Conservation (phyloP, 495 filamentous ascomycete species). For the Podospora appendiculata region DNA sequence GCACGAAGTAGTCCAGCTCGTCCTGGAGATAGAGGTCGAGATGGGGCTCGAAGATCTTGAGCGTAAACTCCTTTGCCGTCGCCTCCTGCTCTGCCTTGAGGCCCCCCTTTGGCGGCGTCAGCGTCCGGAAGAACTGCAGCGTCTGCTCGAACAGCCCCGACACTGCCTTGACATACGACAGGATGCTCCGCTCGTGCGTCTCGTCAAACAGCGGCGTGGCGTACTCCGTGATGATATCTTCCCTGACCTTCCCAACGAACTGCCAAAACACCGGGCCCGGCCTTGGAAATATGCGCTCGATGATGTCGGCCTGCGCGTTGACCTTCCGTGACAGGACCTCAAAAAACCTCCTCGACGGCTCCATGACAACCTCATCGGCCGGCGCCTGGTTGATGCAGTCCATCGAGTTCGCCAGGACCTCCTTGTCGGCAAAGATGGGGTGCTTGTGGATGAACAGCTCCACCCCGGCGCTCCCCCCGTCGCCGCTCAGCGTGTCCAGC, state of each 20-base stretch:
- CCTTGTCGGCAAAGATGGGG: slow-evolving; percentile 66
- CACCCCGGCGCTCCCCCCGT: slow-evolving; percentile 51
- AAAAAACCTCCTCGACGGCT: slow-evolving; percentile 79
- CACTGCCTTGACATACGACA: slow-evolving; percentile 78
- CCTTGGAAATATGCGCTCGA: slow-evolving; percentile 78
- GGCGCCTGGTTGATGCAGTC: slow-evolving; percentile 70
- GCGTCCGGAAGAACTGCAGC: slow-evolving; percentile 60
- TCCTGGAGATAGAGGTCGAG: slow-evolving; percentile 89
- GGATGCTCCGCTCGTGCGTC: slow-evolving; percentile 66
- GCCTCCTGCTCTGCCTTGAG: slow-evolving; percentile 18
- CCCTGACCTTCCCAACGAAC: slow-evolving; percentile 74
- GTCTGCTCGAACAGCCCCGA: slow-evolving; percentile 82
- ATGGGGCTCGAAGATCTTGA: slow-evolving; percentile 79
- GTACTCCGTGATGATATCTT: slow-evolving; percentile 83
- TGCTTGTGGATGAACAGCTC: slow-evolving; percentile 86
- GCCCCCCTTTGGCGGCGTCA: slow-evolving; percentile 49
- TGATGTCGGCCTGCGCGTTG: slow-evolving; percentile 74
- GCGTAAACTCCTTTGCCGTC: slow-evolving; percentile 52
- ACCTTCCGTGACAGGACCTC: slow-evolving; percentile 60
- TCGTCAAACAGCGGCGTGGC: slow-evolving; percentile 82
- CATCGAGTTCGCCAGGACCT: slow-evolving; percentile 65
- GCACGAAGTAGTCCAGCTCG: slow-evolving; percentile 79
- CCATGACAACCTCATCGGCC: slow-evolving; percentile 56
- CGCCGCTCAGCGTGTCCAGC: slow-evolving; percentile 74
- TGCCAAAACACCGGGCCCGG: slow-evolving; percentile 61